Evolutionary conservation across 2,329 filamentous ascomycete species (phyloP), one percentile per base, ranked within the genome.

Genomic region (Trichoderma atroviride): DNA sequence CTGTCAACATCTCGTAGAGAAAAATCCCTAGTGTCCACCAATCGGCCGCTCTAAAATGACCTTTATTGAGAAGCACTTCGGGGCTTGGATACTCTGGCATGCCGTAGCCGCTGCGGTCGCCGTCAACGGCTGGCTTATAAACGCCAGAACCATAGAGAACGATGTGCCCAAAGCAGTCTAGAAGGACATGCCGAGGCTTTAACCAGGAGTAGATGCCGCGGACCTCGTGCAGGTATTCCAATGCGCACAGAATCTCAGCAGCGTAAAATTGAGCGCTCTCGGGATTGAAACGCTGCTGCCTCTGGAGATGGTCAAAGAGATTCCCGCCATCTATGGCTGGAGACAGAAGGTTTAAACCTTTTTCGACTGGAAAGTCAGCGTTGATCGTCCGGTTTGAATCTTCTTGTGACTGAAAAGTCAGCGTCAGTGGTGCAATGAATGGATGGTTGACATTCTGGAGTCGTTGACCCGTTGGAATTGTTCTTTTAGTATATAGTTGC

Each of bases 11-110:
- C 83, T 96, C 93, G 79, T 96, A 96, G 24, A 96, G 86, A 68
- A 97, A 85, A 70, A 97, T 93, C 76, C 93, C 93, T 6, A 97
- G 86, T 53, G 93, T 96, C 93, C 93, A 96, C 93, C 93, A 97
- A 79, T 96, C 92, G 61, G 96, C 93, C 19, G 92, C 91, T 84
- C 96, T 96, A 72, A 93, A 95, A 83, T 96, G 96, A 68, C 92
- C 93, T 75, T 93, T 91, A 61, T 92, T 92, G 73, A 94, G 88
- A 37, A 97, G 84, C 69, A 96, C 85, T 79, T 97, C 93, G 1
- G 93, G 93, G 19, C 93, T 93, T 61, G 96, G 88, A 76, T 96
- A 96, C 80, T 97, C 93, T 47, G 93, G 93, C 16, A 93, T 96
- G 72, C 93, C 93, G 78, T 65, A 43, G 50, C 50, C 22, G n/a